phyloP scores from a whole-genome alignment of 352 stramenopile species.

The Globisporangium camurandrum region DNA sequence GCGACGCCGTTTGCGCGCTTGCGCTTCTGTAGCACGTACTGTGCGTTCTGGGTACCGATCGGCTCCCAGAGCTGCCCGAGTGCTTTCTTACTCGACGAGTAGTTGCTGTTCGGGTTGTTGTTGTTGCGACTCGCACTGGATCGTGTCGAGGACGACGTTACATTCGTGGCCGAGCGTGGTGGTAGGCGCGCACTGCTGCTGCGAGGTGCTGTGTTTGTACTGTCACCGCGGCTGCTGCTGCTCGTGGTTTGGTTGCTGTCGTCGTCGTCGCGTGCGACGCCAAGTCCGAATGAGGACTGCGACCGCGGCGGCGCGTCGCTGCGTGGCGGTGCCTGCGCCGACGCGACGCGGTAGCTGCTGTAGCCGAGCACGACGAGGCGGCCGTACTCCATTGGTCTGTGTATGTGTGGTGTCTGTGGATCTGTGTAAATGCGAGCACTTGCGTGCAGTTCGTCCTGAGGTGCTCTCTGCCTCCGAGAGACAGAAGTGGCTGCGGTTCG shows the following conservation, averaged over 20 bases:
- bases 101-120: slow-evolving; percentile 1
- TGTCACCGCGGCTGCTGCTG: neutral
- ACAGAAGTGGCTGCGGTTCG: neutral
- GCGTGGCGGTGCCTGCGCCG: slow-evolving; percentile 17
- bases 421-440: neutral
- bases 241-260: neutral
- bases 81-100: slow-evolving; percentile 25
- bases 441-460: neutral
- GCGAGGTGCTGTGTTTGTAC: neutral
- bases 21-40: slow-evolving; percentile 48
- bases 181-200: neutral
- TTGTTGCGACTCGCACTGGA: neutral
- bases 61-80: slow-evolving; percentile 63
- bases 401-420: neutral
- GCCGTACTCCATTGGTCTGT: slow-evolving; percentile 56
- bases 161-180: neutral
- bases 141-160: no score
- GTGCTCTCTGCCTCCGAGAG: slow-evolving; percentile 1
- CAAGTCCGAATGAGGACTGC: slow-evolving; percentile 26
- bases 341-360: slow-evolving; percentile 74
- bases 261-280: slow-evolving; percentile 7
- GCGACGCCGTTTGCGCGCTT: slow-evolving; percentile 40
- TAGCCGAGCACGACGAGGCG: slow-evolving; percentile 80
- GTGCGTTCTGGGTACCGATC: slow-evolving; percentile 64
- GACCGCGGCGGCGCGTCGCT: slow-evolving; percentile 12